A percentile compares a stretch with the other conserved stretches of the same genome.
These are phyloP conservation scores for Microsporum ferrugineum DNA, from an alignment of 2,329 filamentous ascomycete species.

Conservation along the genomic window DNA sequence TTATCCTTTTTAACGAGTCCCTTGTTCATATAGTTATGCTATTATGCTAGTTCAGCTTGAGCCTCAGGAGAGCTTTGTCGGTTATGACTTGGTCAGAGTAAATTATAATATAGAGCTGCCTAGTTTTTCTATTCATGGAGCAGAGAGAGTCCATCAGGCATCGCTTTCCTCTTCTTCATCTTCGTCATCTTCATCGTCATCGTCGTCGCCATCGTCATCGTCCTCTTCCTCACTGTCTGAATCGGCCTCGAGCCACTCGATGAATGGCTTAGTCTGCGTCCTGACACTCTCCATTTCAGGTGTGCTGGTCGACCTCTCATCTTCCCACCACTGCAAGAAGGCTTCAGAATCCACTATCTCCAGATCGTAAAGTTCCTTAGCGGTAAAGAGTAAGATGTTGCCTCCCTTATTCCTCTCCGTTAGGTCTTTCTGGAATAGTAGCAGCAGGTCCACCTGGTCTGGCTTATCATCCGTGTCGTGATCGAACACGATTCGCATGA, in stretches of 20 bases:
- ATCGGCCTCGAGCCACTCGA: constrained; percentile 74
- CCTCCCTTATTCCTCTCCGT: constrained; percentile 53
- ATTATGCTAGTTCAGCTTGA: too few species aligned
- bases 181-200: constrained; percentile 25
- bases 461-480: constrained; percentile 40
- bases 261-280: constrained; percentile 62
- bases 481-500: constrained; percentile 50
- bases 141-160: neutral
- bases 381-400: constrained; percentile 59
- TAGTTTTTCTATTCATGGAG: neutral
- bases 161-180: constrained; percentile 8
- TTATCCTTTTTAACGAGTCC: neutral
- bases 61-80: too few species aligned
- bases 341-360: constrained; percentile 85
- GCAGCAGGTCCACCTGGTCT: constrained; percentile 76
- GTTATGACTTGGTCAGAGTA: neutral
- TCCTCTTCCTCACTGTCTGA: constrained; percentile 58
- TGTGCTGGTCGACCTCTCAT: constrained; percentile 55
- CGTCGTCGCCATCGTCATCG: constrained; percentile 51
- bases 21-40: too few species aligned
- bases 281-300: constrained; percentile 60
- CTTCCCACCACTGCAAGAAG: constrained; percentile 78
- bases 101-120: neutral
- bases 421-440: constrained; percentile 72
- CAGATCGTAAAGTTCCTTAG: constrained; percentile 73